These are phyloP conservation scores for Acacia melanoxylon DNA, from an alignment of 306 rosid genomes.

Conservation along the genomic window DNA sequence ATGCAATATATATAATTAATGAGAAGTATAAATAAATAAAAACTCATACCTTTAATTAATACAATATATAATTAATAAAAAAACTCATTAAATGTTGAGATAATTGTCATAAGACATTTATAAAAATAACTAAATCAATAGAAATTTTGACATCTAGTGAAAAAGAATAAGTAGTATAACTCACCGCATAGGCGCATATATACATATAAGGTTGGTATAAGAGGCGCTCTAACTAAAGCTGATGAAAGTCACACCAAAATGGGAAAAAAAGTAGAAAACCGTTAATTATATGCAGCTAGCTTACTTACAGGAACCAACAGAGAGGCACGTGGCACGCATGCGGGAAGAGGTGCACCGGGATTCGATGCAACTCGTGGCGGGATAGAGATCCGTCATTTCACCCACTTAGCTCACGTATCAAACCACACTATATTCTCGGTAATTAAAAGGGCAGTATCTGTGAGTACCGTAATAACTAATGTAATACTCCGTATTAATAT, in stretches of 20 bases:
- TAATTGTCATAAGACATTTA: no score
- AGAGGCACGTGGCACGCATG: not conserved
- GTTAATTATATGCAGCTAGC: not conserved
- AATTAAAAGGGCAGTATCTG: not conserved
- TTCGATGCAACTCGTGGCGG: not conserved
- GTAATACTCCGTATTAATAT: not conserved
- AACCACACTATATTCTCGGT: not conserved
- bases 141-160: no score
- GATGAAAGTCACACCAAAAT: not conserved
- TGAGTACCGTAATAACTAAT: not conserved
- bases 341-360: not conserved
- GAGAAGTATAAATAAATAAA: no score
- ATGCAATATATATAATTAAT: no score
- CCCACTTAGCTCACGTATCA: not conserved
- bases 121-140: no score
- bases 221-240: not conserved
- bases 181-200: no score
- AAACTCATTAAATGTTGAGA: no score
- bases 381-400: not conserved
- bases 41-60: no score
- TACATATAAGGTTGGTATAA: not conserved
- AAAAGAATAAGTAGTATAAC: no score
- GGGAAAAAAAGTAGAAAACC: no score
- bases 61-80: no score
- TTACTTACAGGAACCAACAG: not conserved